phyloP scores from a whole-genome alignment of 2,329 filamentous ascomycete species.

The Alternaria metachromatica region DNA sequence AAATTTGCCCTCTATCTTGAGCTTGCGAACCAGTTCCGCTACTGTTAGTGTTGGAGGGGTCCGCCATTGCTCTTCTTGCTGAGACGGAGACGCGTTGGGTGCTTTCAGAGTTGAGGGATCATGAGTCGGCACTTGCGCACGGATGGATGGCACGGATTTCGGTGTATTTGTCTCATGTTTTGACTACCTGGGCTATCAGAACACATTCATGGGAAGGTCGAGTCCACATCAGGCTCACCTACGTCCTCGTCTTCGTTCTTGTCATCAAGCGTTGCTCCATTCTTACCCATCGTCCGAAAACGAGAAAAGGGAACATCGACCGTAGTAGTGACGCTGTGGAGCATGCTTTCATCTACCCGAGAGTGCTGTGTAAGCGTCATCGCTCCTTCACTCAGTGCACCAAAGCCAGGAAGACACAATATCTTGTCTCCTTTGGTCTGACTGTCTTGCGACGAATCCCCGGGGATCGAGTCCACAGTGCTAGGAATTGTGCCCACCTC shows the following conservation, averaged over 20 bases:
- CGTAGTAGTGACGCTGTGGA: slow-evolving; percentile 47
- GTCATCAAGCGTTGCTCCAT: neutral
- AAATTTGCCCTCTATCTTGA: neutral
- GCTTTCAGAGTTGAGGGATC: neutral
- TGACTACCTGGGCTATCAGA: slow-evolving; percentile 16
- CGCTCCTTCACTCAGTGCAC: slow-evolving; percentile 67
- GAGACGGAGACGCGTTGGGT: neutral
- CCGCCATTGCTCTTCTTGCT: neutral
- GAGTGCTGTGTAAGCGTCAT: slow-evolving; percentile 31
- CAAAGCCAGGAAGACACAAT: slow-evolving; percentile 58
- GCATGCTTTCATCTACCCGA: neutral
- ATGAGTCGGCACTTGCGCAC: neutral
- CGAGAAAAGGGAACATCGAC: slow-evolving; percentile 58
- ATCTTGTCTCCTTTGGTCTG: neutral
- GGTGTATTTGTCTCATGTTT: slow-evolving; percentile 1
- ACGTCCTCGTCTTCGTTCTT: slow-evolving; percentile 3
- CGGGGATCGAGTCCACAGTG: slow-evolving; percentile 49
- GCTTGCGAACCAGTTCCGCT: neutral
- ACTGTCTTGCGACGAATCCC: slow-evolving; percentile 27
- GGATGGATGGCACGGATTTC: neutral
- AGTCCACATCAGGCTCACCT: slow-evolving; percentile 16
- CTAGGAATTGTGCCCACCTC: slow-evolving; percentile 55
- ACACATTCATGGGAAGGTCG: neutral
- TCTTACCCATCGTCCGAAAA: slow-evolving; percentile 24
- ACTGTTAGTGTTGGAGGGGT: slow-evolving; percentile 2